These are phyloP conservation scores for Aspergillus bertholletiae DNA, from an alignment of 495 filamentous ascomycete genomes.

Conservation along the genomic window DNA sequence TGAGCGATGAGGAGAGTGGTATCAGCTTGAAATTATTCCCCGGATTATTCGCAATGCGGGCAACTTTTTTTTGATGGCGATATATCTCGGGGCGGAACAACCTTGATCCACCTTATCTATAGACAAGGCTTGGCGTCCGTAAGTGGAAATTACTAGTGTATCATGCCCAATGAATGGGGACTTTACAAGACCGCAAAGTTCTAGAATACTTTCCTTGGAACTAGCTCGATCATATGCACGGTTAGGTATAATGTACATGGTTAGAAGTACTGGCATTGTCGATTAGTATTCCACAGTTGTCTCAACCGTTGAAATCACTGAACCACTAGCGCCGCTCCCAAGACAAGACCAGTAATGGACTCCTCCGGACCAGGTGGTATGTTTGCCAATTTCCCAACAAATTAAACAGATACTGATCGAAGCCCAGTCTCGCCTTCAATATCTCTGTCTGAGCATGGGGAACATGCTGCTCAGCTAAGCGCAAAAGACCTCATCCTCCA, in stretches of 20 bases:
- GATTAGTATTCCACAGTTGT: not conserved
- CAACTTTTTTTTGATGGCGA: conserved; percentile 19
- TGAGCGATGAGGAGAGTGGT: conserved; percentile 1
- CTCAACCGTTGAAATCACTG: conserved; percentile 2
- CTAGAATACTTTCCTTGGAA: not conserved
- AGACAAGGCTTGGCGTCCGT: conserved; percentile 8
- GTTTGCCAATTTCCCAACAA: not conserved
- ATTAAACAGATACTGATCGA: conserved; percentile 1
- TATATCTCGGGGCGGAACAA: conserved; percentile 27
- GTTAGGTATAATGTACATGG: not conserved
- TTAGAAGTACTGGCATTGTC: not conserved
- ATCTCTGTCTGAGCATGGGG: conserved; percentile 32
- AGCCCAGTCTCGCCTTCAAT: conserved; percentile 20
- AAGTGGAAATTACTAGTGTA: not conserved
- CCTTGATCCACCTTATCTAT: conserved; percentile 30
- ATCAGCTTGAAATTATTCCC: not conserved
- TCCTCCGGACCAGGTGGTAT: conserved; percentile 29
- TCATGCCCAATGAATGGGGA: not conserved
- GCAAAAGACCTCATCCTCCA: conserved; percentile 38
- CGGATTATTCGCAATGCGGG: not conserved
- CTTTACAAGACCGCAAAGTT: not conserved
- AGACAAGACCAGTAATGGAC: conserved; percentile 30
- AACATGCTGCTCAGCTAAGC: conserved; percentile 30
- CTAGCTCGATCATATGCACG: not conserved
- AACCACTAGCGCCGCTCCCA: not conserved